These are phyloP conservation scores for Saccharomycopsis capsularis DNA, from an alignment of 805 yeast species.

Conservation along the genomic window DNA sequence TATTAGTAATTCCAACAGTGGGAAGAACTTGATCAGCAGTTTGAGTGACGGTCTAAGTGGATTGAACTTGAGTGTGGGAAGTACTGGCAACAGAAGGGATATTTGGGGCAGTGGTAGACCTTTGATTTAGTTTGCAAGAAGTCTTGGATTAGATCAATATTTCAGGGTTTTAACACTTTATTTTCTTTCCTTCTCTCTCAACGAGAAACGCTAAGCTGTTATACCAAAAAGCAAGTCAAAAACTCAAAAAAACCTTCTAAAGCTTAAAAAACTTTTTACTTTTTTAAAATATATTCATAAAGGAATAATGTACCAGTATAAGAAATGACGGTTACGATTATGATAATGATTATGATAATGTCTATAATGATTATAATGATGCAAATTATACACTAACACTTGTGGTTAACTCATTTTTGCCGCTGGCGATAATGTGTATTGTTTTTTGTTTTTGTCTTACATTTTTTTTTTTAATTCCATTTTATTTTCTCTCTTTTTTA, in stretches of 20 bases:
- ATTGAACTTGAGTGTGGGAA: constrained; percentile 10
- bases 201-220: neutral
- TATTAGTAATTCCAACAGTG: constrained; percentile 1
- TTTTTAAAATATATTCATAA: neutral
- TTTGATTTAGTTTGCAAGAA: neutral
- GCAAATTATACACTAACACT: neutral
- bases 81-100: constrained; percentile 1
- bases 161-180: no score
- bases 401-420: no score
- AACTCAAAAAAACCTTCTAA: neutral
- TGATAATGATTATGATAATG: constrained; percentile 9
- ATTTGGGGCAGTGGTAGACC: constrained; percentile 5
- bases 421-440: no score
- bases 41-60: constrained; percentile 18
- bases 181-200: no score
- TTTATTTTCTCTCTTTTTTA: neutral
- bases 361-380: constrained; percentile 2
- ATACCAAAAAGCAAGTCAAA: neutral
- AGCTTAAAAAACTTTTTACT: neutral
- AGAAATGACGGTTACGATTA: constrained; percentile 3
- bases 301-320: no score
- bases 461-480: no score
- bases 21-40: constrained; percentile 12
- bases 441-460: neutral
- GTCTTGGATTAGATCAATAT: no score